Base-by-base conservation (phyloP, 2,329 filamentous ascomycete species). In the Raffaelea deltoideospora region DNA sequence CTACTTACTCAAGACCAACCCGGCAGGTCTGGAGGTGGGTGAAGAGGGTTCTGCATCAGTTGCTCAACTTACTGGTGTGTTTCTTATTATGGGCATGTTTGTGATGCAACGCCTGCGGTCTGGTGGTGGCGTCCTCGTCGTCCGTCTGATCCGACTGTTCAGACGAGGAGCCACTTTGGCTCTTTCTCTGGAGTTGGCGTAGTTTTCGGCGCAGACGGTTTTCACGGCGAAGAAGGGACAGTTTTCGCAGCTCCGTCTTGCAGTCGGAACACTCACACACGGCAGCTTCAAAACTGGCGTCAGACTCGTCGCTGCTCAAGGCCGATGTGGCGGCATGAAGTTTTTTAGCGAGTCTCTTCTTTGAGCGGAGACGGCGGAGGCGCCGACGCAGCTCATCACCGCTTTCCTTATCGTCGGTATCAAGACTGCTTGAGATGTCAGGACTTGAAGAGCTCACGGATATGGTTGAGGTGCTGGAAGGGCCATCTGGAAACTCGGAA, bases 161-260 rank as follows among this genome's bases (percentile, higher is more conserved):
- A 20, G 28, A 30, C 7, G 37, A 39, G 1, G 31, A 31, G 15
- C 11, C 15, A 9, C 20, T 22, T 3, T 19, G n/a, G 3, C 15
- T 27, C 10, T 18, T 10, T 5, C 3, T 8, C 19, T 21, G 21
- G 10, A 37, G 22, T 13, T 20, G 18, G 7, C 21, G 34, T 1
- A 40, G 35, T 10, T 31, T 26, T 14, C 14, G 31, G 6, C 13
- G 21, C 21, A 40, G 23, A 4, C 23, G 38, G 19, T n/a, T 24
- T n/a, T 40, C 34, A 14, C 24, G 30, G 9, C 17, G 19, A 11
- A 22, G 19, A 10, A 28, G 27, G 1, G 10, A 14, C 2, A 4
- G 6, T 8, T 31, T 24, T 10, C 23, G 11, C 6, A 15, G 8
- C 21, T 17, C 47, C 23, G 39, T 47, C 36, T 48, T 49, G 27